A percentile compares a stretch with the other conserved stretches of the same genome.
Conservation (phyloP, 1,284 basidiomycete genomes). For the Gymnopus androsaceus region DNA sequence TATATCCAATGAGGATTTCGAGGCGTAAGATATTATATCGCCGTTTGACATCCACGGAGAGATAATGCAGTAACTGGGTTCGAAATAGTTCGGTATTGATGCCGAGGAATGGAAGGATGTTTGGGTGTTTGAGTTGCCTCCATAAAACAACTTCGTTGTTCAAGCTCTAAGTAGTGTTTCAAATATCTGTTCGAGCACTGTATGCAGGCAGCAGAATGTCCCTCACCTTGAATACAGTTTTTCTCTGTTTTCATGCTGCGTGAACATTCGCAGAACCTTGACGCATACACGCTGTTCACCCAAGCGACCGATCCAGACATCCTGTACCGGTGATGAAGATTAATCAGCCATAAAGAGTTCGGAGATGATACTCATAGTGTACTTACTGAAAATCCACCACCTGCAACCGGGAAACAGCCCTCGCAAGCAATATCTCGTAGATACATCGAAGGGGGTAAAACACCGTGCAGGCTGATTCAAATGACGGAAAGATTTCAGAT, state of each 20-base stretch:
- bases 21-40: conserved; percentile 4
- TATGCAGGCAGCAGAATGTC: background rate
- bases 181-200: background rate
- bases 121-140: conserved; percentile 16
- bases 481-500: background rate
- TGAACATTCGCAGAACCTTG: conserved; percentile 15
- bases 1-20: background rate
- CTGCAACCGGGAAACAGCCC: background rate
- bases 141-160: conserved; percentile 2
- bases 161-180: background rate
- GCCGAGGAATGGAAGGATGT: too few species aligned
- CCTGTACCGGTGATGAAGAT: conserved; percentile 2
- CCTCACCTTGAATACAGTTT: background rate
- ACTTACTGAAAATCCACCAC: conserved; percentile 4
- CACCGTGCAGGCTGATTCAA: background rate
- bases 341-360: background rate
- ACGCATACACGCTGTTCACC: conserved; percentile 9
- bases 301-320: conserved; percentile 10
- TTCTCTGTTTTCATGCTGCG: conserved; percentile 1
- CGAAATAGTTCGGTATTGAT: too few species aligned
- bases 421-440: conserved; percentile 7
- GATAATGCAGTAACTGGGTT: background rate
- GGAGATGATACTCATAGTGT: background rate
- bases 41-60: conserved; percentile 8
- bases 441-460: conserved; percentile 7